Conservation (phyloP, 441 rosid genomes). For the Erodium texanum region DNA sequence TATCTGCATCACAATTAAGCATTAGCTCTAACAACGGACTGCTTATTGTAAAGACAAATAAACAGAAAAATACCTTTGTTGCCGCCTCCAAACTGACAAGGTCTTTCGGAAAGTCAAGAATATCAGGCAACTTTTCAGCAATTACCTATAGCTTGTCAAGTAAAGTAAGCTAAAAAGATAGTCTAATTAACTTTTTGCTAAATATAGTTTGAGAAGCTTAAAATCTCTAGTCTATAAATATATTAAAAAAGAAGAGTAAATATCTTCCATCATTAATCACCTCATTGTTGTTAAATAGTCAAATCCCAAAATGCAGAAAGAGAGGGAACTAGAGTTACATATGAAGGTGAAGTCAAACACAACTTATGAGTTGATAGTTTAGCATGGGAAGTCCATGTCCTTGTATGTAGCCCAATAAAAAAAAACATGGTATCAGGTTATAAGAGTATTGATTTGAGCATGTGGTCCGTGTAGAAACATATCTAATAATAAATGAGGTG, state of each 20-base stretch:
- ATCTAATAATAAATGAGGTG: no score
- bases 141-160: constrained; percentile 53
- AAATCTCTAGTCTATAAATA: not conserved
- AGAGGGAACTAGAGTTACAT: not conserved
- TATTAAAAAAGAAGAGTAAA: not conserved
- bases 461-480: no score
- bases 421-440: no score
- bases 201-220: not conserved
- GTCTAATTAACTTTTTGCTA: not conserved
- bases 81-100: constrained; percentile 63
- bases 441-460: no score
- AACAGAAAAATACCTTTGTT: constrained; percentile 48
- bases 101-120: constrained; percentile 68
- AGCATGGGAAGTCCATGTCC: no score
- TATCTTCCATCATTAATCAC: not conserved
- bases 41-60: not conserved
- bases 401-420: no score
- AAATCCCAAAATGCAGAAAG: not conserved
- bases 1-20: constrained; percentile 39
- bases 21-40: constrained; percentile 5
- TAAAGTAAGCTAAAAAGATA: constrained; percentile 6
- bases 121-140: constrained; percentile 78
- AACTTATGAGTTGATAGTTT: no score
- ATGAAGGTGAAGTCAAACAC: no score
- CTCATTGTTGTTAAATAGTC: not conserved